Conservation (phyloP, 306 rosid species). For the Vigna nakashimae region DNA sequence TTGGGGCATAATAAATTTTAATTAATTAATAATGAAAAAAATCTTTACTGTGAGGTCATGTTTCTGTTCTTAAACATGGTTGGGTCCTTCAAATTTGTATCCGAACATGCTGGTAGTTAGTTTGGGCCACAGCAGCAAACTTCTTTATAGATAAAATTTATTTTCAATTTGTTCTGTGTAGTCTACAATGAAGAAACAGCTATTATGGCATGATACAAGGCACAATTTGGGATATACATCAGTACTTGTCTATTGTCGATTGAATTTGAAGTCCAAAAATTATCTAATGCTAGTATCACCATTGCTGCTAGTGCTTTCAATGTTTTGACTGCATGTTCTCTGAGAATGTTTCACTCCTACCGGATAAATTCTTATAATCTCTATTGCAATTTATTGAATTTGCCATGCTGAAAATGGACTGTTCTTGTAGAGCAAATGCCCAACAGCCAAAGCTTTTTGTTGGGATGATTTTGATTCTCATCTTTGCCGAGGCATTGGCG, state of each 20-base stretch:
- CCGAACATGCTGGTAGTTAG: conserved; percentile 22
- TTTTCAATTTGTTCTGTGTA: conserved; percentile 1
- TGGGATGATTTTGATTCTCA: conserved; percentile 79
- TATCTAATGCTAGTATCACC: neutral
- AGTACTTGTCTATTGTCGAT: neutral
- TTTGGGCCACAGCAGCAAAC: neutral
- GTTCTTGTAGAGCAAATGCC: conserved; percentile 64
- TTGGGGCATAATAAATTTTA: neutral
- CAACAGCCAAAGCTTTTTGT: conserved; percentile 77
- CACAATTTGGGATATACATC: neutral
- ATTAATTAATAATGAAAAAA: neutral
- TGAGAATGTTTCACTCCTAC: conserved; percentile 15
- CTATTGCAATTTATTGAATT: neutral
- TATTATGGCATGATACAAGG: conserved; percentile 11
- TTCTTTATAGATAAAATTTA: neutral
- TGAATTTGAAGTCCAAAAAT: neutral
- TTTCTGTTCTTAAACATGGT: conserved; percentile 3
- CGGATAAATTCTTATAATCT: neutral
- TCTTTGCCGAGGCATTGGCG: conserved; percentile 80
- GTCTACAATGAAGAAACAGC: conserved; percentile 23
- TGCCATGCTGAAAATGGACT: conserved; percentile 16
- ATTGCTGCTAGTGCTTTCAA: conserved; percentile 12
- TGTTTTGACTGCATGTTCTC: neutral
- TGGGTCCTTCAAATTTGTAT: neutral
- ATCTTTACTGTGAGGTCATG: neutral